These are phyloP conservation scores for Magnaporthiopsis poae DNA, from an alignment of 2,329 filamentous ascomycete species.

Conservation along the genomic window DNA sequence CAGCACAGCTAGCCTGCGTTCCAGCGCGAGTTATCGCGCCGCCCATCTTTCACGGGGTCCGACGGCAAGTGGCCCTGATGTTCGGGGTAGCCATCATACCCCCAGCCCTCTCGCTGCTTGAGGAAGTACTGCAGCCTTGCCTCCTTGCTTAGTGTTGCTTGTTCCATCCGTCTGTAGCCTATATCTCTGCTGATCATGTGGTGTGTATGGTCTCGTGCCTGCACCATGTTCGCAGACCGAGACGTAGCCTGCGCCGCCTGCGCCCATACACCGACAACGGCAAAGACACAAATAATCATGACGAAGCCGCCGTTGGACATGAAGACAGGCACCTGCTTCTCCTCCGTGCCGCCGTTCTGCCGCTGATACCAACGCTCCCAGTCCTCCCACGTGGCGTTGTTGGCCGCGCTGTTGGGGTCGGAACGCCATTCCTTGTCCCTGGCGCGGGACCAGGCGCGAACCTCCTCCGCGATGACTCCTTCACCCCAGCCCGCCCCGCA, in stretches of 20 bases:
- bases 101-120: conserved; percentile 52
- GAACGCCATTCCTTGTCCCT: conserved; percentile 40
- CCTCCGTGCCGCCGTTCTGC: conserved; percentile 32
- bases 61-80: conserved; percentile 1
- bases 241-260: conserved; percentile 62
- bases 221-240: conserved; percentile 52
- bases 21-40: background rate
- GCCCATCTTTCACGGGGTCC: background rate
- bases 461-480: conserved; percentile 41
- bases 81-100: conserved; percentile 10
- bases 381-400: conserved; percentile 95
- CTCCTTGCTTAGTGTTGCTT: conserved; percentile 44
- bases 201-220: conserved; percentile 57
- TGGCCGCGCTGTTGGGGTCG: conserved; percentile 36
- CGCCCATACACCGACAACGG: conserved; percentile 58
- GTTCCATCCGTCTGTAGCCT: conserved; percentile 41
- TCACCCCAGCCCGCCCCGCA: conserved; percentile 72
- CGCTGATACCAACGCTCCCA: conserved; percentile 73
- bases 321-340: conserved; percentile 47
- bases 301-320: conserved; percentile 75
- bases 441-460: conserved; percentile 32
- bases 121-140: conserved; percentile 70
- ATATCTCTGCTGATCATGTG: conserved; percentile 54
- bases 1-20: background rate
- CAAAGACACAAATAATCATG: conserved; percentile 58